Evolutionary conservation across 2,329 filamentous ascomycete genomes (phyloP).

Genomic region (Cordyceps farinosa): DNA sequence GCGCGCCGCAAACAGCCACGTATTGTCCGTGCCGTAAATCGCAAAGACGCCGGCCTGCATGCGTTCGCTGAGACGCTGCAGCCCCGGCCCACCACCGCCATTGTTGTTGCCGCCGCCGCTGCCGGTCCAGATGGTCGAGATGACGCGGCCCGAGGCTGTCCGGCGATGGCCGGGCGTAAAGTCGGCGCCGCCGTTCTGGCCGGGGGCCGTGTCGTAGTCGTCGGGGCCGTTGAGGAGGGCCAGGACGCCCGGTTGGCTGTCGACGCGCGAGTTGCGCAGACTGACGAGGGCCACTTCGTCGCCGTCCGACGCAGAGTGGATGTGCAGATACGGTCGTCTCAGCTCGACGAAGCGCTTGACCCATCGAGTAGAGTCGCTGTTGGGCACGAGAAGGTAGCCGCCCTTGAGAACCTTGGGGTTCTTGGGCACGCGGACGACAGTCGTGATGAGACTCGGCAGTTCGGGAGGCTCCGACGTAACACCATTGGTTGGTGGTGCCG

Average conservation of each 20-base stretch:
- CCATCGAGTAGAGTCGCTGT: conserved; percentile 79
- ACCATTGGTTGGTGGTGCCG: conserved; percentile 66
- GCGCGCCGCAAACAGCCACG: conserved; percentile 87
- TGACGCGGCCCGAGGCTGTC: conserved; percentile 49
- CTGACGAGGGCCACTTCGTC: conserved; percentile 90
- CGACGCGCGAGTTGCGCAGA: conserved; percentile 82
- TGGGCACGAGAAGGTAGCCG: conserved; percentile 82
- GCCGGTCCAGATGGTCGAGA: conserved; percentile 55
- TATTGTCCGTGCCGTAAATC: conserved; percentile 90
- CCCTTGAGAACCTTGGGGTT: conserved; percentile 79
- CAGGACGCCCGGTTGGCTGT: conserved; percentile 85
- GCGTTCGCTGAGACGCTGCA: conserved; percentile 54
- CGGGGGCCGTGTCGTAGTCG: conserved; percentile 33
- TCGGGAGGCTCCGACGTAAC: conserved; percentile 43
- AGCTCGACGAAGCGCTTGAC: conserved; percentile 90
- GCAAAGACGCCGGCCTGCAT: conserved; percentile 78
- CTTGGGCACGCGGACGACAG: conserved; percentile 73
- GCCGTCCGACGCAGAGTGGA: conserved; percentile 79
- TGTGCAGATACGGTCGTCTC: conserved; percentile 83
- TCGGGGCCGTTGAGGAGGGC: conserved; percentile 61
- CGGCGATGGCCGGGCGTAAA: conserved; percentile 47
- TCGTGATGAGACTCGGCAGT: conserved; percentile 67
- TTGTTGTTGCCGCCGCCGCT: conserved; percentile 45
- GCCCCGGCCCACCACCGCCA: conserved; percentile 34
- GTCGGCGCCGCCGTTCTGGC: conserved; percentile 32